These are phyloP conservation scores for Trichocladium antarcticum DNA, from an alignment of 495 filamentous ascomycete genomes.

Conservation along the genomic window DNA sequence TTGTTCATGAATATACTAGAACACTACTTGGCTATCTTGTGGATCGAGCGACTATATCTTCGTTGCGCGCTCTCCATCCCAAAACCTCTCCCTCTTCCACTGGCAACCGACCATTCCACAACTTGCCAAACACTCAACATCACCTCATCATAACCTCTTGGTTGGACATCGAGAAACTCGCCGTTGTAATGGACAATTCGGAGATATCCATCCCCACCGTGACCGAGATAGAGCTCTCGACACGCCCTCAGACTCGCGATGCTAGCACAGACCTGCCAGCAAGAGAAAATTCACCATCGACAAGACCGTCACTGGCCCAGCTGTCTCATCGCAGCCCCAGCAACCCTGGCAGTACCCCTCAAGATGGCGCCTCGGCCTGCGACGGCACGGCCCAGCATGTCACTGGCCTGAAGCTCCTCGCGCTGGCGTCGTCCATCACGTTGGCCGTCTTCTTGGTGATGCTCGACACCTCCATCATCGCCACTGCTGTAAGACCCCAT, in stretches of 20 bases:
- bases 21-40: no score
- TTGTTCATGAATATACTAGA: no score
- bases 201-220: no score
- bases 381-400: neutral
- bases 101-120: no score
- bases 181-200: no score
- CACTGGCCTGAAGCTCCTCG: conserved; percentile 6
- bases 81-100: no score
- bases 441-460: conserved; percentile 39
- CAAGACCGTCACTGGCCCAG: neutral
- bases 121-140: no score
- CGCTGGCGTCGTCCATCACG: conserved; percentile 16
- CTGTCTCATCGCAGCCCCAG: neutral
- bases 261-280: neutral
- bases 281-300: neutral
- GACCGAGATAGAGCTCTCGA: no score
- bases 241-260: neutral
- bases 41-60: no score
- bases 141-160: no score
- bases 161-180: no score
- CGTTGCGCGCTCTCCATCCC: no score
- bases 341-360: neutral
- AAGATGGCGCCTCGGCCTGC: neutral
- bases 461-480: conserved; percentile 41
- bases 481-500: conserved; percentile 31